Evolutionary conservation across 2,329 filamentous ascomycete species (phyloP).

Genomic region (Lizonia empirigonia): DNA sequence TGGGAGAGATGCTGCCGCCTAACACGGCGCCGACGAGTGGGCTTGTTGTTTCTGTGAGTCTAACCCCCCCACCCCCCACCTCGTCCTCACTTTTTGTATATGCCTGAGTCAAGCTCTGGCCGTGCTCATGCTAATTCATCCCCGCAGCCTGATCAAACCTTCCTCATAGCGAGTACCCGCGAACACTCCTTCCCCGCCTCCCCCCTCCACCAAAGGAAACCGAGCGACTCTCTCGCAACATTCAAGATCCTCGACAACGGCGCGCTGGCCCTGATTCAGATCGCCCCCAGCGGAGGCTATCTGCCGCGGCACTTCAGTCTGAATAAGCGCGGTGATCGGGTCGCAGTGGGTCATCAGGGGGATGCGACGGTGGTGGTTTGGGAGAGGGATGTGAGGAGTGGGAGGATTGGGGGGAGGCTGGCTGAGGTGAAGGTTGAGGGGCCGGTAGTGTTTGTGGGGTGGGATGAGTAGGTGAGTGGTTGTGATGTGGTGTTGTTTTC

Average conservation of each 20-base stretch:
- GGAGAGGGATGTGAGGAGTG: constrained; percentile 62
- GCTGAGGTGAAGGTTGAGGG: constrained; percentile 8
- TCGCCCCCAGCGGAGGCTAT: constrained; percentile 65
- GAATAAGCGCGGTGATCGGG: constrained; percentile 65
- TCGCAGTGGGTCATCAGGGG: constrained; percentile 69
- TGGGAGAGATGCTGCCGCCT: constrained; percentile 5
- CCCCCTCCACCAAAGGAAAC: constrained; percentile 32
- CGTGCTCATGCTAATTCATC: neutral
- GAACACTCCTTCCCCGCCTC: constrained; percentile 60
- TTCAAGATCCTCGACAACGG: constrained; percentile 51
- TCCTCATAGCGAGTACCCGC: constrained; percentile 70
- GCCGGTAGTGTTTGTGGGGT: constrained; percentile 19
- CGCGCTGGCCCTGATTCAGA: constrained; percentile 59
- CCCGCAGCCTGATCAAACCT: constrained; percentile 54
- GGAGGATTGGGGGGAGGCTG: constrained; percentile 52
- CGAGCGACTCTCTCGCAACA: constrained; percentile 65
- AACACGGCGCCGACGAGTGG: constrained; percentile 23
- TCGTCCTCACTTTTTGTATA: no score
- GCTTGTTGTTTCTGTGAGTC: constrained; percentile 19
- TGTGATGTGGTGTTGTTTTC: no score
- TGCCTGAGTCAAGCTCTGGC: no score
- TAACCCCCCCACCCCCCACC: no score
- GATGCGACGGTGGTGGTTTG: constrained; percentile 67
- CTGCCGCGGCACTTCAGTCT: constrained; percentile 70
- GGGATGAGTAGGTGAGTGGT: constrained; percentile 14